Evolutionary conservation across 169 alveolate species (phyloP).

Genomic region (Cryptosporidium parvum): DNA sequence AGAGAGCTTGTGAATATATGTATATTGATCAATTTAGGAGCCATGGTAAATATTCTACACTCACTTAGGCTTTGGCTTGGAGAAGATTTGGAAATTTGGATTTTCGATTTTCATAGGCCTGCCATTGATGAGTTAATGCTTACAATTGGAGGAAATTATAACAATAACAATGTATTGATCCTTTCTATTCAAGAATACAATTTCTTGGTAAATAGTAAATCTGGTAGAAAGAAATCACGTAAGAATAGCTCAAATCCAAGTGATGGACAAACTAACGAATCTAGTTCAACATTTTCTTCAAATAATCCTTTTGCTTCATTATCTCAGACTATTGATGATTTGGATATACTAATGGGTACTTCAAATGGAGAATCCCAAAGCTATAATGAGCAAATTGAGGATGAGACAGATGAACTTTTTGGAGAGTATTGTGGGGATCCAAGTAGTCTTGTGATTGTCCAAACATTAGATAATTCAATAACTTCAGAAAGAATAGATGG

Average conservation of each 20-base stretch:
- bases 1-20: conserved; percentile 43
- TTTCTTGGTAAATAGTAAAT: conserved; percentile 28
- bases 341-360: conserved; percentile 70
- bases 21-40: conserved; percentile 60
- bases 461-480: conserved; percentile 53
- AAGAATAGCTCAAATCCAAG: neutral
- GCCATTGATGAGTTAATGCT: conserved; percentile 28
- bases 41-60: conserved; percentile 56
- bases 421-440: conserved; percentile 75
- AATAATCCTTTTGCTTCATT: conserved; percentile 57
- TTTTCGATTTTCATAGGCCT: conserved; percentile 70
- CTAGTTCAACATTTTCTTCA: neutral
- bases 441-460: conserved; percentile 60
- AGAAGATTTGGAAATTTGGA: conserved; percentile 52
- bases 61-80: conserved; percentile 68
- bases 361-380: conserved; percentile 18
- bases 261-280: neutral
- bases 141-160: neutral
- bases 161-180: conserved; percentile 12
- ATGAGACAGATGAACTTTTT: conserved; percentile 15
- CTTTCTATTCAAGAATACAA: conserved; percentile 53
- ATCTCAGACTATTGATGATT: conserved; percentile 69
- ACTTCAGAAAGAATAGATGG: conserved; percentile 73
- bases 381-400: conserved; percentile 13
- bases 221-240: conserved; percentile 10